Base-by-base conservation (phyloP, 2,329 filamentous ascomycete genomes). In the Ilyonectria robusta region DNA sequence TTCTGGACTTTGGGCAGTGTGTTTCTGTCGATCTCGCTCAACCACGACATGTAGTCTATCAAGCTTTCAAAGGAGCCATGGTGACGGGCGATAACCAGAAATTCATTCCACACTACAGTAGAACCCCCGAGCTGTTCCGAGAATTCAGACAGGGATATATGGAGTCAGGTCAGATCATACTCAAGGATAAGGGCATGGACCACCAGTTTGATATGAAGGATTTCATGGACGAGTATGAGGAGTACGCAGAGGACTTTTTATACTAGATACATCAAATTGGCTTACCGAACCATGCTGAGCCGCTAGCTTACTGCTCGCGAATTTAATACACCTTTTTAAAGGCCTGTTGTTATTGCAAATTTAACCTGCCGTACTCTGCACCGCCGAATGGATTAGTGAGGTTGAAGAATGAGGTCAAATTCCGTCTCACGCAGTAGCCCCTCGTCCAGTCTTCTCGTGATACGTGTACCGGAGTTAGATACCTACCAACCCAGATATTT, bases 1-100 rank as follows among this genome's bases (percentile, higher is more conserved):
- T 75, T 21, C 69, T 75, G 10, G 72, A 74, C 31, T 75, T 74
- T 42, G 72, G 72, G 3, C 72, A 75, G 42, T 76, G 73, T 40
- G 65, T 71, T 10, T 13, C 40, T 31, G 70, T 75, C 4, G 64
- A 75, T 51, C 57, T 76, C n/a, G 23, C 51, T 2, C 48, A 62
- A 17, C 65, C 48, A 40, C 2, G 31, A 11, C 8, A 53, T 4
- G 51, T 33, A 15, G 69, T 74, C 6, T 74, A 75, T 58, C 70
- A 75, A 46, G 53, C 64, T 2, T 75, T 76, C 63, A 69, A 71
- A 31, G 71, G 68, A 1, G 72, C 72, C 9, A 72, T 75, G 66
- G 66, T 73, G 5, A 73, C 67, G 15, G 72, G 72, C 1, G 69
- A 76, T 26, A 76, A 74, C 31, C 66, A 71, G 37, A 53, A 68